These are phyloP conservation scores for Cyathus striatus DNA, from an alignment of 768 basidiomycete genomes.

Conservation along the genomic window DNA sequence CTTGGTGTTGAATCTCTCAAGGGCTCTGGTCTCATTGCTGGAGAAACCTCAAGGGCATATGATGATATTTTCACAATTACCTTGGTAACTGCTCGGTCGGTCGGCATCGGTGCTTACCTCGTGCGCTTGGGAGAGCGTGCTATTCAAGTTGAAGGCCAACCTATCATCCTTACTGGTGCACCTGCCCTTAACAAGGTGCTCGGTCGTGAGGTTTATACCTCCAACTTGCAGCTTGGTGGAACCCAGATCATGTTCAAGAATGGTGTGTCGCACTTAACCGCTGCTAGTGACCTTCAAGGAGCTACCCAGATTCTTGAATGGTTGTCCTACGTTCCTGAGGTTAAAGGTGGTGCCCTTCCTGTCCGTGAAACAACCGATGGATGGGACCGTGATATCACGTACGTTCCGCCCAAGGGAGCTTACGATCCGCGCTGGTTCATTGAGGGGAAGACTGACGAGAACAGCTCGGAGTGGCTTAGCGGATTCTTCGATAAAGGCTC, in stretches of 20 bases:
- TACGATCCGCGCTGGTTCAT: slow-evolving; percentile 99
- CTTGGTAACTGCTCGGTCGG: slow-evolving; percentile 95
- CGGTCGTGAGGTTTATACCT: slow-evolving; percentile 97
- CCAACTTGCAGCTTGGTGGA: slow-evolving; percentile 96
- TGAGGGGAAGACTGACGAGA: slow-evolving; percentile 88
- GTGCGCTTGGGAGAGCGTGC: slow-evolving; percentile 97
- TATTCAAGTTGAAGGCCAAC: slow-evolving; percentile 98
- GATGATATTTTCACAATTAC: slow-evolving; percentile 99
- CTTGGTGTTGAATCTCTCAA: slow-evolving; percentile 94
- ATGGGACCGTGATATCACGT: slow-evolving; percentile 93
- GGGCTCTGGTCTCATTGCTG: slow-evolving; percentile 97
- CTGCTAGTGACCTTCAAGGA: slow-evolving; percentile 92
- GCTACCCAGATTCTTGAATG: slow-evolving; percentile 92
- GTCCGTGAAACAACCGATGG: slow-evolving; percentile 65
- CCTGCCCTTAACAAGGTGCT: slow-evolving; percentile 97
- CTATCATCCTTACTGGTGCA: slow-evolving; percentile 97
- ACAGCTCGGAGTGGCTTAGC: slow-evolving; percentile 65
- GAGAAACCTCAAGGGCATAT: slow-evolving; percentile 96
- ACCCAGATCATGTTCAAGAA: slow-evolving; percentile 99
- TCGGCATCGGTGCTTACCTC: slow-evolving; percentile 98
- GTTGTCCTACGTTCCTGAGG: slow-evolving; percentile 89
- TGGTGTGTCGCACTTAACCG: slow-evolving; percentile 95
- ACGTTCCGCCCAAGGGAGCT: slow-evolving; percentile 85
- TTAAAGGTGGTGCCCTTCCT: slow-evolving; percentile 76
- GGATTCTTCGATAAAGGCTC: slow-evolving; percentile 98